These are phyloP conservation scores for Porpolomopsis calyptriformis DNA, from an alignment of 768 basidiomycete genomes.

Conservation along the genomic window DNA sequence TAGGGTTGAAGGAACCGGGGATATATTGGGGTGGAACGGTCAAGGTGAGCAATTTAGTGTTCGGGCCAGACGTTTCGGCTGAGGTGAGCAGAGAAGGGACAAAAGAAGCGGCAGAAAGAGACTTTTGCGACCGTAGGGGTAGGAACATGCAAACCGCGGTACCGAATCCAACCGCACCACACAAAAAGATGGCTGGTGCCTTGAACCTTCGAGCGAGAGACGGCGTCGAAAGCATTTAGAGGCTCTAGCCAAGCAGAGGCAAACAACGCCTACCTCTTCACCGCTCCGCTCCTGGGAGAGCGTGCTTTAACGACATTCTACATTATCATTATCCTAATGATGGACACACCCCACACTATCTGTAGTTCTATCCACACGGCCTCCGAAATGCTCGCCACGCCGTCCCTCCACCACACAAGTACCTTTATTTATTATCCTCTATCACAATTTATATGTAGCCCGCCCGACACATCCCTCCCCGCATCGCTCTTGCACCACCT, in stretches of 20 bases:
- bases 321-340: neutral
- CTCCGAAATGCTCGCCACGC: constrained; percentile 4
- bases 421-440: constrained; percentile 12
- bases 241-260: constrained; percentile 2
- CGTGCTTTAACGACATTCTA: neutral
- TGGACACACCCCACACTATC: neutral
- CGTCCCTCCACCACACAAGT: neutral
- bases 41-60: constrained; percentile 58
- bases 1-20: constrained; percentile 25
- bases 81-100: constrained; percentile 50
- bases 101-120: constrained; percentile 44
- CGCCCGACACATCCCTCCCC: constrained; percentile 5
- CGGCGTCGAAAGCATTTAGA: neutral
- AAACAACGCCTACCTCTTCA: neutral
- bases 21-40: constrained; percentile 38
- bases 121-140: constrained; percentile 35
- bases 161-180: constrained; percentile 26
- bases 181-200: neutral
- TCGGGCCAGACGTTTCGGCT: constrained; percentile 39
- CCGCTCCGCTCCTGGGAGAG: neutral
- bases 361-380: neutral
- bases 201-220: neutral
- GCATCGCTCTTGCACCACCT: constrained; percentile 11
- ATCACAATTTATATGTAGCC: constrained; percentile 14
- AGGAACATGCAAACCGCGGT: constrained; percentile 42